Evolutionary conservation across 2,329 filamentous ascomycete species (phyloP), one percentile per base, ranked within the genome.

Genomic region (Madurella mycetomatis): DNA sequence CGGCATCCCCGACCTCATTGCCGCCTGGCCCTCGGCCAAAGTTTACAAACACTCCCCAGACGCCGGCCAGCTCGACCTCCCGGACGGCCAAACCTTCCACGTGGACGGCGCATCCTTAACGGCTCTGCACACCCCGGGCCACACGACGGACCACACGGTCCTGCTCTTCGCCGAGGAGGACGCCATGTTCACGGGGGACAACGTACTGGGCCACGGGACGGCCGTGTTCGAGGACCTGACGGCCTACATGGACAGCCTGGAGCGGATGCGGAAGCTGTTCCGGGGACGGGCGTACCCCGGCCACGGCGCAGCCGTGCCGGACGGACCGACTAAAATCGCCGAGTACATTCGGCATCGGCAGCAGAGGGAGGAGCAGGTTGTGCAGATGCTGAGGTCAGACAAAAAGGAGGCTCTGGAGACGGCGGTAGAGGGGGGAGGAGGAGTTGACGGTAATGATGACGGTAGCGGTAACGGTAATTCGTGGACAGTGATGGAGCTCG

Each of bases 261-360:
- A 79, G 18, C 70, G 72, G 50, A 90, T 91, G 86, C 69, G 73
- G 37, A 8, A 31, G 5, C 73, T 84, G 7, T 88, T 89, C 62
- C 70, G 70, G 0, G 87, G 88, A 1, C 76, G 82, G 46, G 90
- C 85, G 1, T 97, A 96, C 68, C 92, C 94, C 0, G 92, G 89
- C 4, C 94, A 99, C 65, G 94, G 94, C 0, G 80, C 85, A 0
- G 82, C 94, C 2, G 78, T 97, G 19, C 80, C 85, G 39, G 80
- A 94, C 58, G 89, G 88, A 0, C 81, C 77, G 19, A 75, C 73
- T 19, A 92, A 84, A 67, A 87, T 97, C 50, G 64, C 73, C 17
- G 90, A 96, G 69, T 97, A 99, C 67, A 88, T 97, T 61, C 70
- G 76, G 56, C 94, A 97, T 72, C 80, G 92, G 32, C 80, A 83